phyloP scores from a whole-genome alignment of 2,329 filamentous ascomycete species.

The Tolypocladium ophioglossoides region DNA sequence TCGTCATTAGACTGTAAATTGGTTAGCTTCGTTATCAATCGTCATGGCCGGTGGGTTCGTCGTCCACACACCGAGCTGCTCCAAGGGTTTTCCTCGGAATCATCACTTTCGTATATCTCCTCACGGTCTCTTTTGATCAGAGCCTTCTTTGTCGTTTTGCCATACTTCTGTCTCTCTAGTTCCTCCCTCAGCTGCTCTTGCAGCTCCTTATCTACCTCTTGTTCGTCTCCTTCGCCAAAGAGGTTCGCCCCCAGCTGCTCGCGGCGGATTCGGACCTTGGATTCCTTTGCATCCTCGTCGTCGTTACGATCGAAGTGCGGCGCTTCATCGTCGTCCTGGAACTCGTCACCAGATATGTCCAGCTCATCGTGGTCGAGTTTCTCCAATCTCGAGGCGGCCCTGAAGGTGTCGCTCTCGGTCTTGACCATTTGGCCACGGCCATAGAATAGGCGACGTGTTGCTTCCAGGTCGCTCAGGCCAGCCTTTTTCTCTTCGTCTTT shows the following conservation, averaged over 20 bases:
- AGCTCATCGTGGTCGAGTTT: constrained; percentile 61
- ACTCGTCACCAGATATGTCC: constrained; percentile 60
- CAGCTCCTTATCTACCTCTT: constrained; percentile 63
- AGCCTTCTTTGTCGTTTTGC: constrained; percentile 70
- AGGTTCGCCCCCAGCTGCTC: constrained; percentile 82
- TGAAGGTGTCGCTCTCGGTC: constrained; percentile 56
- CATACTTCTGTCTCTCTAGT: constrained; percentile 56
- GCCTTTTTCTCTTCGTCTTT: constrained; percentile 50
- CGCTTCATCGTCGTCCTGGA: constrained; percentile 82
- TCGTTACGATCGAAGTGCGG: constrained; percentile 65
- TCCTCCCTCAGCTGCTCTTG: constrained; percentile 60
- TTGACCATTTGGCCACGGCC: constrained; percentile 50
- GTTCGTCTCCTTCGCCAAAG: constrained; percentile 60
- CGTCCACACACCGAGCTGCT: constrained; percentile 23
- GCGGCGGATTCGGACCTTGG: constrained; percentile 61
- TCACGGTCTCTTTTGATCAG: constrained; percentile 80
- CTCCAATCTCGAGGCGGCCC: constrained; percentile 49
- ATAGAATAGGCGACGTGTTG: constrained; percentile 40
- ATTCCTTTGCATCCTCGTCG: constrained; percentile 68
- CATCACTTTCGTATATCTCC: constrained; percentile 70
- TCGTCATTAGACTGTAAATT: constrained; percentile 37
- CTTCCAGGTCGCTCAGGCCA: constrained; percentile 48
- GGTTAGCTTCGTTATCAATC: constrained; percentile 8
- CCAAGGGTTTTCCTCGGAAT: constrained; percentile 33
- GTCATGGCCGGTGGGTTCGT: not conserved